Percentiles rank a stretch among this genome's conserved stretches.
These are phyloP conservation scores for Cyclostephanos invisitatus DNA, from an alignment of 108 stramenopile species.

Conservation along the genomic window DNA sequence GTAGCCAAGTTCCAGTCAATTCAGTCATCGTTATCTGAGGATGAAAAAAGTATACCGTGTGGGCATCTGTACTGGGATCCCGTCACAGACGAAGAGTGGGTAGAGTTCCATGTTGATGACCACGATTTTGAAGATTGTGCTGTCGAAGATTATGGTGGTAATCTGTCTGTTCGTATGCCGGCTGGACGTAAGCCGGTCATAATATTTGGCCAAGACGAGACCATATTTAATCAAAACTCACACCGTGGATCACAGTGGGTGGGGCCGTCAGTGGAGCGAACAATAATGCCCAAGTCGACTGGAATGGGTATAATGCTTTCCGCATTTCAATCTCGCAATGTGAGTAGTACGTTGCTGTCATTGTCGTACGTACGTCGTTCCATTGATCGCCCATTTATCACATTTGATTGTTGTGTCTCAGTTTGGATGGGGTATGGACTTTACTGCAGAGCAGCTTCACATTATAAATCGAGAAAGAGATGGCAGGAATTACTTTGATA, in stretches of 20 bases:
- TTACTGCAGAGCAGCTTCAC: not conserved
- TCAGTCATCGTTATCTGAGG: too few species aligned
- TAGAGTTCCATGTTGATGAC: slow-evolving; percentile 8
- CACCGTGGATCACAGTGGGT: slow-evolving; percentile 1
- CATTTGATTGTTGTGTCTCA: not conserved
- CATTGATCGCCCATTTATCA: too few species aligned
- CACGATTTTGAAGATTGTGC: not conserved
- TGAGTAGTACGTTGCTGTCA: too few species aligned
- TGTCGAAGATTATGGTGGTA: not conserved
- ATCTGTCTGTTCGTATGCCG: not conserved
- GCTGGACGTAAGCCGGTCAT: not conserved
- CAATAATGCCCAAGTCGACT: not conserved
- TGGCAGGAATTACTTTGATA: slow-evolving; percentile 2
- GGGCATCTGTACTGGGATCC: too few species aligned
- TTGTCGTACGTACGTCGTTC: too few species aligned
- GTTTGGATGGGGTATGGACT: slow-evolving; percentile 9
- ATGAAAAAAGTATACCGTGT: too few species aligned
- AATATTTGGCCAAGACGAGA: slow-evolving; percentile 9
- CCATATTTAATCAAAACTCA: not conserved
- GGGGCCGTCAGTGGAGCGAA: not conserved
- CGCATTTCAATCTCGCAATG: slow-evolving; percentile 1
- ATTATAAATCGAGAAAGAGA: not conserved
- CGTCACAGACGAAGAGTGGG: too few species aligned
- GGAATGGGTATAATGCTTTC: slow-evolving; percentile 6
- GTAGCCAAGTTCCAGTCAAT: too few species aligned